Conservation (phyloP, 495 filamentous ascomycete genomes). For the Delitschia confertaspora region DNA sequence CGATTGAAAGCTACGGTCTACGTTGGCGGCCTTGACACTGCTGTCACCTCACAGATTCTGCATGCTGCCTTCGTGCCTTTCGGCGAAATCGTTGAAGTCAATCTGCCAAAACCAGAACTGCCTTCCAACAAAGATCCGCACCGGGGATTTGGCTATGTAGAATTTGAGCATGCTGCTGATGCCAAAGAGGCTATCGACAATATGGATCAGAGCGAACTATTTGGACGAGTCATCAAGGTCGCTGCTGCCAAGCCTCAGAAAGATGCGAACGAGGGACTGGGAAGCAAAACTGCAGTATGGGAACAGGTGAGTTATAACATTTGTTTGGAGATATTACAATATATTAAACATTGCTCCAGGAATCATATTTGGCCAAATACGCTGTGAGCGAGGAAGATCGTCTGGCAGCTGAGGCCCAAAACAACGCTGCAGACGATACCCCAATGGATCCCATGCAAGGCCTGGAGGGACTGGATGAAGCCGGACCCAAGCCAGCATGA, state of each 20-base stretch:
- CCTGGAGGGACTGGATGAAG: constrained; percentile 84
- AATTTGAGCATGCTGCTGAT: constrained; percentile 79
- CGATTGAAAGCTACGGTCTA: constrained; percentile 86
- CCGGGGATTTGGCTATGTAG: constrained; percentile 92
- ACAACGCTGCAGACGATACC: constrained; percentile 41
- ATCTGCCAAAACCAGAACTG: constrained; percentile 75
- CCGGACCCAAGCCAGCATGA: constrained; percentile 64
- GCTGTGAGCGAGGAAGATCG: constrained; percentile 83
- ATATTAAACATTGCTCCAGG: constrained; percentile 49
- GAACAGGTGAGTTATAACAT: constrained; percentile 60
- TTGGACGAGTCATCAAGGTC: constrained; percentile 84
- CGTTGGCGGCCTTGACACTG: constrained; percentile 77
- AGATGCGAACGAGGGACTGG: constrained; percentile 74
- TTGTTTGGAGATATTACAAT: constrained; percentile 1
- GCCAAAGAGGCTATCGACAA: constrained; percentile 96
- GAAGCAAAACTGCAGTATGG: constrained; percentile 94
- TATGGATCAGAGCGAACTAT: constrained; percentile 97
- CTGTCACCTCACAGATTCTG: constrained; percentile 62
- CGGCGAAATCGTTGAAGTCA: constrained; percentile 83
- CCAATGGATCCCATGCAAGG: constrained; percentile 91
- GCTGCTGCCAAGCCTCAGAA: constrained; percentile 87
- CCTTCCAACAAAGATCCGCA: constrained; percentile 62
- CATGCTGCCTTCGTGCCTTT: constrained; percentile 93
- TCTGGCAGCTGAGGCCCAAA: constrained; percentile 51
- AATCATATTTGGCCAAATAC: constrained; percentile 86